These are phyloP conservation scores for Syzygium jambos DNA, from an alignment of 345 rosid genomes.

Conservation along the genomic window DNA sequence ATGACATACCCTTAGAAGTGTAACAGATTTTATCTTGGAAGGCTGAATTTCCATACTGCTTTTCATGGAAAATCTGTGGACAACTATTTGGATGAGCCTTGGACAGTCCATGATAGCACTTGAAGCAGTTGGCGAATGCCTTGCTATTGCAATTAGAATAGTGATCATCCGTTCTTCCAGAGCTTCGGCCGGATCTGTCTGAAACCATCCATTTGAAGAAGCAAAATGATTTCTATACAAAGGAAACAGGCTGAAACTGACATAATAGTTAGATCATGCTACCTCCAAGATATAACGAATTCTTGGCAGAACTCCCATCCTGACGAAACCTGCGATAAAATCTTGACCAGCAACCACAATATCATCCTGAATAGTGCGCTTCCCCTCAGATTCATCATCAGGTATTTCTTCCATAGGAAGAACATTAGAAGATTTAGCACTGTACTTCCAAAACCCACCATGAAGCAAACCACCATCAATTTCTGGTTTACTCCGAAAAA, in stretches of 20 bases:
- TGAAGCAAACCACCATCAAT: constrained; percentile 65
- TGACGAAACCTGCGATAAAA: constrained; percentile 81
- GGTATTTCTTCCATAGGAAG: constrained; percentile 27
- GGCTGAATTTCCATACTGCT: constrained; percentile 27
- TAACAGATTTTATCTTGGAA: constrained; percentile 54
- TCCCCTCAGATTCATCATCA: constrained; percentile 52
- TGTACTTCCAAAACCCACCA: constrained; percentile 93
- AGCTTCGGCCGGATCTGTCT: constrained; percentile 43
- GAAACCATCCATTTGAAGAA: constrained; percentile 15
- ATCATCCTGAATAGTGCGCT: constrained; percentile 77
- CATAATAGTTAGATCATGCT: constrained; percentile 1
- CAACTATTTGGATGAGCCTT: constrained; percentile 55
- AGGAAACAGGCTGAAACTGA: background rate
- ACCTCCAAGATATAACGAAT: constrained; percentile 73
- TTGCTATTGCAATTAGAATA: constrained; percentile 60
- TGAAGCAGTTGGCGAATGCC: constrained; percentile 83
- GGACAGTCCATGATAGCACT: constrained; percentile 64
- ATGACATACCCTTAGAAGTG: constrained; percentile 58
- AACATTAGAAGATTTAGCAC: constrained; percentile 77
- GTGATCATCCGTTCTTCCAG: constrained; percentile 61
- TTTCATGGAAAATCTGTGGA: constrained; percentile 46
- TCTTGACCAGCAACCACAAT: constrained; percentile 81
- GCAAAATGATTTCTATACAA: background rate
- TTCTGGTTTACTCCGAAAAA: constrained; percentile 77
- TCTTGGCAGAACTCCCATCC: constrained; percentile 84